Evolutionary conservation across 257 asterid genomes (phyloP).

Genomic region (Petunia secreta): DNA sequence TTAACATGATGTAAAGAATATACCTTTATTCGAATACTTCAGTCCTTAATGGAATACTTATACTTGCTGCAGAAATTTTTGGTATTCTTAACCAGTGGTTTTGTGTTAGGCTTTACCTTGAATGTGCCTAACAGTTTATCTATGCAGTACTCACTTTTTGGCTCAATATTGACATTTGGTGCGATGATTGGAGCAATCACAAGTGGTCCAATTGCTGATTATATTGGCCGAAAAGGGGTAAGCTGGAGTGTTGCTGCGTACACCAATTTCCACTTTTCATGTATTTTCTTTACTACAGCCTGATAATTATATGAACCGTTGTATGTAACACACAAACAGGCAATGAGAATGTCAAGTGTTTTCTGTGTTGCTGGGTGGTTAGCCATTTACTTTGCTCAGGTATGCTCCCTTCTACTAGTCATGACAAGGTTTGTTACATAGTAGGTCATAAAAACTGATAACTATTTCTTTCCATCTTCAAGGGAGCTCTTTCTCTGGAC

Average conservation of each 20-base stretch:
- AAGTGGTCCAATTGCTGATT: conserved; percentile 84
- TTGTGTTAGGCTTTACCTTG: neutral
- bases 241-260: conserved; percentile 22
- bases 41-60: neutral
- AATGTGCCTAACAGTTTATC: neutral
- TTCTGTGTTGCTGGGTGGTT: conserved; percentile 89
- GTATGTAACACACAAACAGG: conserved; percentile 58
- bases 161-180: conserved; percentile 88
- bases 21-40: neutral
- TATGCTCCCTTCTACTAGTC: conserved; percentile 24
- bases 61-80: neutral
- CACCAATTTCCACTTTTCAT: neutral
- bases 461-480: conserved; percentile 21
- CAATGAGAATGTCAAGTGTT: conserved; percentile 79
- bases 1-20: neutral
- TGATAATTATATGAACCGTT: conserved; percentile 11
- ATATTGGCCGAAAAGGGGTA: conserved; percentile 90
- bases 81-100: neutral
- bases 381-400: conserved; percentile 86
- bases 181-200: conserved; percentile 98
- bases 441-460: conserved; percentile 24
- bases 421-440: neutral
- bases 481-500: conserved; percentile 66
- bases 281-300: neutral
- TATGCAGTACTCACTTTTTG: conserved; percentile 88